Base-by-base conservation (phyloP, 495 filamentous ascomycete genomes). In the Cenococcum geophilum region DNA sequence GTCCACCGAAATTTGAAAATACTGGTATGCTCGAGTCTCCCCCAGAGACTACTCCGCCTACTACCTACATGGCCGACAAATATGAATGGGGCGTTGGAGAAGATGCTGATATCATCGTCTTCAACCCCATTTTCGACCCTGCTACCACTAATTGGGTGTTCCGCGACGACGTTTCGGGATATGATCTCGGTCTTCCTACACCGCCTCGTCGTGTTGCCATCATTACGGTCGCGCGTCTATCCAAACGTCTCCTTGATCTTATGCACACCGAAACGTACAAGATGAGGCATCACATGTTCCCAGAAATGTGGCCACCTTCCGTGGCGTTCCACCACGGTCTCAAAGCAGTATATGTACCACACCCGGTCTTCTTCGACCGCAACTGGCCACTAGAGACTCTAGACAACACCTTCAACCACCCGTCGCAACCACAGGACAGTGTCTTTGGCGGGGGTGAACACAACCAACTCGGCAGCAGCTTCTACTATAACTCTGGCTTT, bases 81-180 rank as follows among this genome's bases (percentile, higher is more conserved):
- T 83, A 81, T 66, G 40, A 68, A 43, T 84, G 82, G 82, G 82
- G 82, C 45, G 80, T 82, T n/a, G 82, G 80, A 60, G 80, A 83
- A 63, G 77, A 81, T 18, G 81, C 82, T 16, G 82, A 83, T 61
- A 70, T 80, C 47, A 78, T 84, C 63, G 71, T 74, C 32, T 79
- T 79, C 66, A 74, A 78, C 63, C 82, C 80, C 21, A 63, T 77
- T 59, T 77, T 77, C 71, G 75, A 77, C 66, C 71, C 74, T 0
- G 55, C 61, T 50, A 59, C 65, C 14, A 75, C 73, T 23, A 75
- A 72, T 57, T 77, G 75, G 75, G 71, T 75, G 35, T 75, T 77
- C 72, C 70, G 73, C 56, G 65, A 70, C 58, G 75, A 77, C 59
- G 65, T 77, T 25, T 70, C 67, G n/a, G 74, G 74, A 36, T 77